Base-by-base conservation (phyloP, 1,139 yeast species). In the Pneumocystis oryctolagi region DNA sequence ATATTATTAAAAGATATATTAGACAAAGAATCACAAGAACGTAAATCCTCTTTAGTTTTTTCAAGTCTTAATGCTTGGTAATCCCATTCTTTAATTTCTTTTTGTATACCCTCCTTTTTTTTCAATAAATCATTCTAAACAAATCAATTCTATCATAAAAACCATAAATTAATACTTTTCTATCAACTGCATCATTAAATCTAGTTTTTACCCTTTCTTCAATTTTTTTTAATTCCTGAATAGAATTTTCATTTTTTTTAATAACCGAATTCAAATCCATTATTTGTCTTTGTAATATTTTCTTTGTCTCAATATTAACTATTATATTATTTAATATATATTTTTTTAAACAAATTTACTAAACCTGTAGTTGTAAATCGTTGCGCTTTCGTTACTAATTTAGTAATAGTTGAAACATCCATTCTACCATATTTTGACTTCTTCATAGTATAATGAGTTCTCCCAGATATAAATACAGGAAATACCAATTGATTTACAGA, bases 381-480 rank as follows among this genome's bases (percentile, higher is more conserved):
- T 35, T 20, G 42, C 12, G 59, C 59, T 9, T 57, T 57, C 20
- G 40, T 57, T 35, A 57, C 30, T 30, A 57, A 12, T 30, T 59
- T 47, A 37, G 61, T 59, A 59, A 35, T 25, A 39, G 61, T 59
- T 14, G 61, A 59, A 35, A 40, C 31, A 28, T 59, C 53, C 55
- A 53, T 34, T 28, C 53, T 59, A 28, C 61, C 61, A 40, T 59
- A 59, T 14, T 40, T 35, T 20, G 61, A 59, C 18, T 61, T 39
- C 25, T 34, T 58, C 42, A 63, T 63, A 40, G 62, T 31, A 40
- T 55, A 60, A 18, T 37, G 59, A 31, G 59, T 55, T 53, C 34
- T 30, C 12, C 62, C 60, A 18, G 61, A 32, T 30, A 60, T 37
- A 53, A 60, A 47, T 9, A 39, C 37, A 20, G 40, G 40, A 20